These are phyloP conservation scores for Microbotryum lychnidis-dioicae DNA, from an alignment of 1,284 basidiomycete species.

Conservation along the genomic window DNA sequence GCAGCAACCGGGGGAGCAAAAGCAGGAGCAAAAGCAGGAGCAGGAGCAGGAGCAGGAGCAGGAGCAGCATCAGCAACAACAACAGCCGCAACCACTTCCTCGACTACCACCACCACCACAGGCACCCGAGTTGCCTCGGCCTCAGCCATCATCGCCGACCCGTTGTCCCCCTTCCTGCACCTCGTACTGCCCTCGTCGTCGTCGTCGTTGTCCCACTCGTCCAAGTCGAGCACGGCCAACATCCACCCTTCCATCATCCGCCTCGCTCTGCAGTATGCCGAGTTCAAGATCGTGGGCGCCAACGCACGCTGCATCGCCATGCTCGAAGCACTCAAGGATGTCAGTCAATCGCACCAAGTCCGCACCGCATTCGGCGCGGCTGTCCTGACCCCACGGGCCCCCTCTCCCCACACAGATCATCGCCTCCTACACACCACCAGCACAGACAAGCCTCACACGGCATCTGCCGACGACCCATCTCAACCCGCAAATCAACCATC, in stretches of 20 bases:
- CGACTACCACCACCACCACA: not conserved
- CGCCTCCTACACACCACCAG: conserved; percentile 72
- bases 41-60: not conserved
- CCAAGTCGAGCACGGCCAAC: conserved; percentile 53
- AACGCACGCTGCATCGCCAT: conserved; percentile 86
- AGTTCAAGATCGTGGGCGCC: conserved; percentile 76
- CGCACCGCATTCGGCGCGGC: not conserved
- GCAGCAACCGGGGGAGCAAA: not conserved
- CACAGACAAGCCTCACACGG: conserved; percentile 69
- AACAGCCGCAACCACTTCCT: not conserved
- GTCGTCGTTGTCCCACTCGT: conserved; percentile 26
- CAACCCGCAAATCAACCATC: conserved; percentile 81
- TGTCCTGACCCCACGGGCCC: not conserved
- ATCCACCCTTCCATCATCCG: conserved; percentile 71
- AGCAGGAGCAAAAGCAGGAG: not conserved
- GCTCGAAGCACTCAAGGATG: conserved; percentile 70
- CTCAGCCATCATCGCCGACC: conserved; percentile 6
- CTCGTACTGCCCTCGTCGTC: conserved; percentile 31
- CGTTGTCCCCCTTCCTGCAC: conserved; percentile 33
- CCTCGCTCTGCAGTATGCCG: conserved; percentile 70
- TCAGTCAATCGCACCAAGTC: conserved; percentile 40
- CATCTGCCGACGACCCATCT: conserved; percentile 73
- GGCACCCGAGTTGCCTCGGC: not conserved
- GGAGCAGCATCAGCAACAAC: not conserved
- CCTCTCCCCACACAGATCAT: conserved; percentile 56